Evolutionary conservation across 2,329 filamentous ascomycete genomes (phyloP), one percentile per base, ranked within the genome.

Genomic region (Plectosphaerella sp.): DNA sequence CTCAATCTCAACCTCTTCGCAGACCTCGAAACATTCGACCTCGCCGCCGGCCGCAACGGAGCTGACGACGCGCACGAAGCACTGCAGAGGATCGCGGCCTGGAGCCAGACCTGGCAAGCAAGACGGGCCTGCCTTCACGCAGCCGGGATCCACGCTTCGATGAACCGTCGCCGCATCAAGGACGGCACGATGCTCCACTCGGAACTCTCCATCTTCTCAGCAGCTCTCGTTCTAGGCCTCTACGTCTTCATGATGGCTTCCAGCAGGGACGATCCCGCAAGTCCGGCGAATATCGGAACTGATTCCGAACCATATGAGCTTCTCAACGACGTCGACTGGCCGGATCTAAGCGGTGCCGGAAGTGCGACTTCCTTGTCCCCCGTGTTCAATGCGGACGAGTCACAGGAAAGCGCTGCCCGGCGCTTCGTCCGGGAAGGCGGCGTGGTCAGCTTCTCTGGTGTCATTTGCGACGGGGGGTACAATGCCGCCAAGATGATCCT

Each of bases 121-220:
- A 20, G 46, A 15, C 46, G 46, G 2, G 46, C 46, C 11, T 48
- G 46, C n/a, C 46, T 48, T 16, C 46, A 48, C 35, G 46, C 46
- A 6, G 46, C 46, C 15, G 25, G n/a, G 3, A 20, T 48, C 15
- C 18, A 48, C 9, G 46, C 18, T 16, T 20, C 25, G 10, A 48
- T 48, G 46, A 35, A 18, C 5, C 28, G 28, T 8, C 28, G 46
- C 9, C 28, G 28, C 6, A 36, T 48, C 28, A 36, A 18, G 12
- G 46, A 48, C 33, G 46, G 46, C 12, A 48, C 46, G 2, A 48
- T 48, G 46, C 18, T 48, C n/a, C 28, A 36, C 25, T 48, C 46
- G 8, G 46, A 48, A 16, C n/a, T 37, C 5, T 35, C 46, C 4
- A 18, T 48, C 2, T 48, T 48, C 46, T 18, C 28, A n/a, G 46